A percentile compares a stretch with the other conserved stretches of the same genome.
Conservation (phyloP, 495 filamentous ascomycete genomes). For the Hypomontagnella monticulosa region DNA sequence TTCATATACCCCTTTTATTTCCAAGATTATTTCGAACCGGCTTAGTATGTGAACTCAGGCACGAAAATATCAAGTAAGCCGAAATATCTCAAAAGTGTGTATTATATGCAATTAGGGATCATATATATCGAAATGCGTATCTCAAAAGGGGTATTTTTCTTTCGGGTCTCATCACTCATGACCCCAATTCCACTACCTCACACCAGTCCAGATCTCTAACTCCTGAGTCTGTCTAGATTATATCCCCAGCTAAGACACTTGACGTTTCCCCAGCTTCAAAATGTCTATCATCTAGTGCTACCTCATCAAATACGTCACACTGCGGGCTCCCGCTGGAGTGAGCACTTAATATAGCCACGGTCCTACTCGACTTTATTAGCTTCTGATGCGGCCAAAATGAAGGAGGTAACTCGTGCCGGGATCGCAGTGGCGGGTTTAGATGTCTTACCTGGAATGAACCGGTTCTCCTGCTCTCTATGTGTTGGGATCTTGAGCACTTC, state of each 20-base stretch:
- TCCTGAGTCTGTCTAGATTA: background rate
- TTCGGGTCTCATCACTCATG: slow-evolving; percentile 1
- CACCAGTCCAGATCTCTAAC: background rate
- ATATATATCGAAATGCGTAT: slow-evolving; percentile 9
- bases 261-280: background rate
- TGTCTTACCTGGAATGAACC: slow-evolving; percentile 45
- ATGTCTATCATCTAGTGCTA: slow-evolving; percentile 17
- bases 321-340: slow-evolving; percentile 5
- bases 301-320: slow-evolving; percentile 14
- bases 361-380: slow-evolving; percentile 27
- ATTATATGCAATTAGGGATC: slow-evolving; percentile 11
- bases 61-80: background rate
- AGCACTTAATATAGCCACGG: slow-evolving; percentile 37
- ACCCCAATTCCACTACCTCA: slow-evolving; percentile 5
- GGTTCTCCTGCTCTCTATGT: slow-evolving; percentile 44
- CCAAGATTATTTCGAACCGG: background rate
- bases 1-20: background rate
- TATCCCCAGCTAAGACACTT: background rate
- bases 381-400: background rate
- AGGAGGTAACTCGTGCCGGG: slow-evolving; percentile 16
- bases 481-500: slow-evolving; percentile 55
- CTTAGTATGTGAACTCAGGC: background rate
- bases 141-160: slow-evolving; percentile 9
- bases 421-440: background rate
- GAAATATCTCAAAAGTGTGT: background rate